Conservation (phyloP, 2,329 filamentous ascomycete genomes). For the Verticillium nonalfalfae region DNA sequence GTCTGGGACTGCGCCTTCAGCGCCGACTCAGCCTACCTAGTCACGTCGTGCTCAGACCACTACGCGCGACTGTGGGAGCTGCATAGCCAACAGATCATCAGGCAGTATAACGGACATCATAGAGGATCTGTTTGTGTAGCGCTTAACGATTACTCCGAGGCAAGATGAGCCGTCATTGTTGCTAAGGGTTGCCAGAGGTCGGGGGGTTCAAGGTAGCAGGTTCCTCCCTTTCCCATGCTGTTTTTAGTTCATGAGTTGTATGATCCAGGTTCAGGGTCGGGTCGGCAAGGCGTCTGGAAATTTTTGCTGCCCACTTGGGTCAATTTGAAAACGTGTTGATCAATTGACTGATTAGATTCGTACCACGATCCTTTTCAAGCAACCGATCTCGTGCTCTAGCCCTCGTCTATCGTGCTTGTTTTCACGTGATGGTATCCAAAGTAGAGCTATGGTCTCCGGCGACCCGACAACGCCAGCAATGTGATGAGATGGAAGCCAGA, state of each 20-base stretch:
- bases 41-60: constrained; percentile 90
- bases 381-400: background rate
- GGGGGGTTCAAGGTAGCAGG: background rate
- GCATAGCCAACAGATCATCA: constrained; percentile 77
- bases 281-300: constrained; percentile 13
- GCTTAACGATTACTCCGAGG: constrained; percentile 75
- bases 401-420: background rate
- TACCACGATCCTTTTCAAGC: constrained; percentile 3
- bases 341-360: constrained; percentile 6
- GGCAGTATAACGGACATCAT: constrained; percentile 94
- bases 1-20: constrained; percentile 97
- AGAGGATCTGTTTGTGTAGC: constrained; percentile 88
- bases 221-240: background rate
- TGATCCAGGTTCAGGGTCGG: constrained; percentile 6
- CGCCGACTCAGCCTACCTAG: constrained; percentile 85
- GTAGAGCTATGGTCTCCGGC: background rate
- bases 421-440: constrained; percentile 7
- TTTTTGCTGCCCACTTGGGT: background rate
- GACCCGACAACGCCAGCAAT: background rate
- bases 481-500: background rate
- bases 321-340: constrained; percentile 1
- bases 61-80: constrained; percentile 92
- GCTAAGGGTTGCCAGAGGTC: background rate
- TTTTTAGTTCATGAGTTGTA: constrained; percentile 2
- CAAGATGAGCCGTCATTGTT: constrained; percentile 23